Percentiles rank a stretch among this genome's conserved stretches.
These are phyloP conservation scores for Clitopilus hobsonii DNA, from an alignment of 768 basidiomycete species.

Conservation along the genomic window DNA sequence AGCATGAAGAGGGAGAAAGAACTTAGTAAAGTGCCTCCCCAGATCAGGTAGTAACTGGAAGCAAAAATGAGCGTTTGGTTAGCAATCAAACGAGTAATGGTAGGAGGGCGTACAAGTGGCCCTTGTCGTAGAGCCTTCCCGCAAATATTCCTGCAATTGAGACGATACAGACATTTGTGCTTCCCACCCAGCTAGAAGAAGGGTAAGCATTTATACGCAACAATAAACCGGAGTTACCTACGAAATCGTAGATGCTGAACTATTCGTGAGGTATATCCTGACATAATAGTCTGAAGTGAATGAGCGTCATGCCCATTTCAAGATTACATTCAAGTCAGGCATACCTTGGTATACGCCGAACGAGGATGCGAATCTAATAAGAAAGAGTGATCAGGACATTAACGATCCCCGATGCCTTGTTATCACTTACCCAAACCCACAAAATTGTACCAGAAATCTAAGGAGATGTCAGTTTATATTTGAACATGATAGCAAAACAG, in stretches of 20 bases:
- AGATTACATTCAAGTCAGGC: too few relatives aligned
- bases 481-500: neutral
- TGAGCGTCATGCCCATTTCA: too few relatives aligned
- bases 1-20: constrained; percentile 40
- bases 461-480: neutral
- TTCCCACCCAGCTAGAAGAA: constrained; percentile 22
- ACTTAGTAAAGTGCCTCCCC: constrained; percentile 18
- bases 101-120: constrained; percentile 22
- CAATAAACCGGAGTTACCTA: constrained; percentile 25
- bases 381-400: neutral
- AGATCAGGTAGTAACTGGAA: constrained; percentile 2
- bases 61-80: neutral
- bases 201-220: constrained; percentile 23
- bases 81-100: constrained; percentile 11
- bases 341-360: constrained; percentile 1
- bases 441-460: neutral
- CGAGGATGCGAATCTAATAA: neutral
- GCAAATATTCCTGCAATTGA: constrained; percentile 16
- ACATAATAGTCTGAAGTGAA: constrained; percentile 33
- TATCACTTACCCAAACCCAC: neutral
- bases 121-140: constrained; percentile 26
- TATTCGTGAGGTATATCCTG: constrained; percentile 27
- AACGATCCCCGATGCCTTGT: neutral
- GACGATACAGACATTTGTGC: constrained; percentile 23
- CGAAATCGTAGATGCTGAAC: constrained; percentile 34